A percentile compares a stretch with the other conserved stretches of the same genome.
phyloP scores from a whole-genome alignment of 2,329 filamentous ascomycete species.

The Pyricularia pennisetigena region DNA sequence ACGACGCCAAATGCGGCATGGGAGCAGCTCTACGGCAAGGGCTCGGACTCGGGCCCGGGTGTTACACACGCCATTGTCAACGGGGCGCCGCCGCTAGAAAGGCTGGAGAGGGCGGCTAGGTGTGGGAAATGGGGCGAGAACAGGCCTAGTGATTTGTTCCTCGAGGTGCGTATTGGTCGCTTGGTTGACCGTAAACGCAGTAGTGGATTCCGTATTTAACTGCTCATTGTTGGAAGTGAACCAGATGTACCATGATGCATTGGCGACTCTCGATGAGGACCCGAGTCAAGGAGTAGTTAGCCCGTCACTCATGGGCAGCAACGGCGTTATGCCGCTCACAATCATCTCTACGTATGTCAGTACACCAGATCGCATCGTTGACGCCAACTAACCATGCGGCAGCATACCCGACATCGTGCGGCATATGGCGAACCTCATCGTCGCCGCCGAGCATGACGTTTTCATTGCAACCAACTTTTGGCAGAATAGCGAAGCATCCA shows the following conservation, averaged over 20 bases:
- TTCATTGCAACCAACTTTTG: constrained; percentile 70
- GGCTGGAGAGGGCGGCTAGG: constrained; percentile 38
- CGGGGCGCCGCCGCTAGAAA: neutral
- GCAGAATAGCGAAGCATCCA: constrained; percentile 59
- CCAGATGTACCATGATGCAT: constrained; percentile 56
- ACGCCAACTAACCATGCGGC: neutral
- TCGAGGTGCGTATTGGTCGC: constrained; percentile 33
- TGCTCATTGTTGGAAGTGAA: neutral
- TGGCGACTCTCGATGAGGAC: constrained; percentile 44
- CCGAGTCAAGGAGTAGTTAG: constrained; percentile 40
- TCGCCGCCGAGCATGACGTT: constrained; percentile 60
- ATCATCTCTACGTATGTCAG: constrained; percentile 48
- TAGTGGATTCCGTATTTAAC: neutral
- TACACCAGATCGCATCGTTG: neutral
- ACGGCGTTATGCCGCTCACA: constrained; percentile 57
- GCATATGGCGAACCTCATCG: constrained; percentile 70
- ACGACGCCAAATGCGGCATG: constrained; percentile 43
- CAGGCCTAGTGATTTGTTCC: constrained; percentile 57
- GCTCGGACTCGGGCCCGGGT: neutral
- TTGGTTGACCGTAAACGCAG: neutral
- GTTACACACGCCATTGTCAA: neutral
- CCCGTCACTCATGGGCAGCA: constrained; percentile 39
- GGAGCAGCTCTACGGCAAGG: constrained; percentile 39
- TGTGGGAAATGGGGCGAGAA: constrained; percentile 61
- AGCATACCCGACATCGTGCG: constrained; percentile 59